A percentile compares a stretch with the other conserved stretches of the same genome.
phyloP scores from a whole-genome alignment of 495 filamentous ascomycete genomes.

The Daldinia caldariorum region DNA sequence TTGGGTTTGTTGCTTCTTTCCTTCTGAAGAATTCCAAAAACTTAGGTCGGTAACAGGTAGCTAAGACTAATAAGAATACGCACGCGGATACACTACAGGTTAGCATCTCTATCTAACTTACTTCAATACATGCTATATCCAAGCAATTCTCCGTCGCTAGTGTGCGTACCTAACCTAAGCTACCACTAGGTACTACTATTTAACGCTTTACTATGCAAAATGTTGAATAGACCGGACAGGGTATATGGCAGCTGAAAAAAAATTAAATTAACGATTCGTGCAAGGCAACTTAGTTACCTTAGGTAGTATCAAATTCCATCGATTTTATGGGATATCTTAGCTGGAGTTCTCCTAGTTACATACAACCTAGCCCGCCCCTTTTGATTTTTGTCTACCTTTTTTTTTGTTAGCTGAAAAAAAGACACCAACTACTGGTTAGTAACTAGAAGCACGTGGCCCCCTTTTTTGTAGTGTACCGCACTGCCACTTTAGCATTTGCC shows the following conservation, averaged over 20 bases:
- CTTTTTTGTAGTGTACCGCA: slow-evolving; percentile 1
- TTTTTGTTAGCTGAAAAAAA: neutral
- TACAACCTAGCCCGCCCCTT: neutral
- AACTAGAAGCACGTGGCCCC: neutral
- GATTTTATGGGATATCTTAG: slow-evolving; percentile 5
- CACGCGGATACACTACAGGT: neutral
- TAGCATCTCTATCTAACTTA: neutral
- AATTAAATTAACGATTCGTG: neutral
- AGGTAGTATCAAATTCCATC: neutral
- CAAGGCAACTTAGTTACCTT: neutral
- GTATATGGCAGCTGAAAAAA: neutral
- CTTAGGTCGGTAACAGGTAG: too few species aligned
- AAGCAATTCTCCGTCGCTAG: too few species aligned
- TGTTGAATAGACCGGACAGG: neutral
- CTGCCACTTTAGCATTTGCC: neutral
- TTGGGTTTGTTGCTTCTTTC: neutral
- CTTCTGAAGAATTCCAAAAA: neutral
- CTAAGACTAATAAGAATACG: too few species aligned
- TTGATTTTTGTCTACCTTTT: slow-evolving; percentile 15
- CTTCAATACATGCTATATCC: too few species aligned
- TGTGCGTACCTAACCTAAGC: too few species aligned
- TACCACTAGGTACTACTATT: too few species aligned
- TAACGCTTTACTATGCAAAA: too few species aligned
- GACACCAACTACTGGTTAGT: neutral
- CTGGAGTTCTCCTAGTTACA: neutral